Evolutionary conservation across 371 early-diverging fungal species (phyloP).

Genomic region (Mortierella sp.): DNA sequence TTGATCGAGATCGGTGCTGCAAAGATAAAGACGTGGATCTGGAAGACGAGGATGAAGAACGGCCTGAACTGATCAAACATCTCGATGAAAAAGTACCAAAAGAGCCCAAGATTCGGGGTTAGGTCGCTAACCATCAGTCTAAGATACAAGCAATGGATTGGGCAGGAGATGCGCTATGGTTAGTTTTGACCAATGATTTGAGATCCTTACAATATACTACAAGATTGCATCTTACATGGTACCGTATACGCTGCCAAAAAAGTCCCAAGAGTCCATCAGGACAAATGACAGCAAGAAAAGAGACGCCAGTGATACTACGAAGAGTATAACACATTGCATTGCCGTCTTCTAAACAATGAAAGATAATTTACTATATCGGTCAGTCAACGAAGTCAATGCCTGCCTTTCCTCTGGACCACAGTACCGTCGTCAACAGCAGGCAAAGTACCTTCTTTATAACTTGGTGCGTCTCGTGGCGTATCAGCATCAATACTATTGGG

Average conservation of each 20-base stretch:
- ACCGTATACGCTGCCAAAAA: constrained; percentile 78
- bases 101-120: constrained; percentile 95
- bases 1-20: constrained; percentile 82
- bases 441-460: constrained; percentile 7
- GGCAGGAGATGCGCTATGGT: neutral
- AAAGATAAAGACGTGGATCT: constrained; percentile 87
- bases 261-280: constrained; percentile 78
- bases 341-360: constrained; percentile 24
- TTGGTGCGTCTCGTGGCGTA: constrained; percentile 8
- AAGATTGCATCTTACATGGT: constrained; percentile 68
- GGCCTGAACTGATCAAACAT: constrained; percentile 97
- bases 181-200: neutral
- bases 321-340: constrained; percentile 32
- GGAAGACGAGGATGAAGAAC: constrained; percentile 93
- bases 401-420: too few relatives aligned
- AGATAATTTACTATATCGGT: constrained; percentile 1
- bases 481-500: constrained; percentile 67
- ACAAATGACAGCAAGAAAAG: constrained; percentile 70
- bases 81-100: constrained; percentile 98
- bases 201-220: neutral
- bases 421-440: neutral
- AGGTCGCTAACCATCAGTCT: constrained; percentile 80
- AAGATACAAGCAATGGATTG: constrained; percentile 10
- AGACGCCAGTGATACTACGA: constrained; percentile 51
- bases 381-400: too few relatives aligned